Conservation (phyloP, 805 yeast species). For the Monosporozyma aerobia region DNA sequence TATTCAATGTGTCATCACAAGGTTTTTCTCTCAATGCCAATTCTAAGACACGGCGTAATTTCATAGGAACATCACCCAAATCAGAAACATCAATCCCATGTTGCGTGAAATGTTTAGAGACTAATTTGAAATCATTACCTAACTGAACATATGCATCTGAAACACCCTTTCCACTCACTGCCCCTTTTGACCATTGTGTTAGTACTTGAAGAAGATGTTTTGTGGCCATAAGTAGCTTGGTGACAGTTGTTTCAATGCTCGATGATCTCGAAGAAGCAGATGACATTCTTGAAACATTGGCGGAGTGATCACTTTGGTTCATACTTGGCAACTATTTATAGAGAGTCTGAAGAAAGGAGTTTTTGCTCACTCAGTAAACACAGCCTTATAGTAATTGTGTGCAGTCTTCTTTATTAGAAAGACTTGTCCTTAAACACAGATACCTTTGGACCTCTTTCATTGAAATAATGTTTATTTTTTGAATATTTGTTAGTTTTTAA, state of each 20-base stretch:
- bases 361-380: not conserved
- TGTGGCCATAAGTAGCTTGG: conserved; percentile 75
- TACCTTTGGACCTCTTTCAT: not conserved
- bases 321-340: not conserved
- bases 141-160: conserved; percentile 84
- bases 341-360: not conserved
- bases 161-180: conserved; percentile 74
- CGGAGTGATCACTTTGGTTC: not conserved
- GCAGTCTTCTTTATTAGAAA: not conserved
- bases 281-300: conserved; percentile 7
- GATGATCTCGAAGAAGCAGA: conserved; percentile 7
- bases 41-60: conserved; percentile 70
- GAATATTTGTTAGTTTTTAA: not conserved
- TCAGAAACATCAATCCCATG: conserved; percentile 78
- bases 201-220: conserved; percentile 78
- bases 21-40: conserved; percentile 79
- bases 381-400: not conserved
- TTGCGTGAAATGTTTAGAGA: conserved; percentile 66
- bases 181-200: conserved; percentile 80
- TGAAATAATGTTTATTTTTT: not conserved
- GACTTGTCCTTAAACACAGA: not conserved
- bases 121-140: conserved; percentile 87
- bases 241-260: conserved; percentile 69
- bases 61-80: conserved; percentile 83
- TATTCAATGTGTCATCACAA: conserved; percentile 70